phyloP scores from a whole-genome alignment of 1,139 yeast species.

The Geotrichum australiense region DNA sequence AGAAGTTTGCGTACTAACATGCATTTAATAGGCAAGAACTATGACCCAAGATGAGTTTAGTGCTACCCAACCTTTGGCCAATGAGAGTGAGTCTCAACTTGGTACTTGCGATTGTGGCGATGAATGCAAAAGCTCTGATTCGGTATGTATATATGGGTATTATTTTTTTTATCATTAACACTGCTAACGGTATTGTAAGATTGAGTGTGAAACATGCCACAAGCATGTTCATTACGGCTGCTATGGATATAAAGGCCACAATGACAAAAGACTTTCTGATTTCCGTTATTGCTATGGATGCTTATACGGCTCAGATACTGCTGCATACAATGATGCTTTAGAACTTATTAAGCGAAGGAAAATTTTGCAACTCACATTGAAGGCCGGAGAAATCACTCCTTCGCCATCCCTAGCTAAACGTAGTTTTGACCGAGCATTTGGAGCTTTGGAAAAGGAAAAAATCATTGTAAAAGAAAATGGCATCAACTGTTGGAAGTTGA shows the following conservation, averaged over 20 bases:
- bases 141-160: not conserved
- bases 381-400: slow-evolving; percentile 11
- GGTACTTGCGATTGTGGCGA: slow-evolving; percentile 9
- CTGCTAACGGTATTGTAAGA: slow-evolving; percentile 6
- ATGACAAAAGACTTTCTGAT: slow-evolving; percentile 6
- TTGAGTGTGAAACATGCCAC: slow-evolving; percentile 14
- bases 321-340: slow-evolving; percentile 8
- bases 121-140: not conserved
- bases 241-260: slow-evolving; percentile 9
- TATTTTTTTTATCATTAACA: not conserved
- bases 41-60: slow-evolving; percentile 12
- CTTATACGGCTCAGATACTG: slow-evolving; percentile 7
- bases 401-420: slow-evolving; percentile 5
- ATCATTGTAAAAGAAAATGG: slow-evolving; percentile 2
- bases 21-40: slow-evolving; percentile 9
- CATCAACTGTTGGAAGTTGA: slow-evolving; percentile 9
- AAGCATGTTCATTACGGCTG: slow-evolving; percentile 16
- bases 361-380: slow-evolving; percentile 5
- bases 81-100: not conserved
- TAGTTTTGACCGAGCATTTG: slow-evolving; percentile 7
- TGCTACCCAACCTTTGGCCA: slow-evolving; percentile 8
- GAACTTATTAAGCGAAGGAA: slow-evolving; percentile 10
- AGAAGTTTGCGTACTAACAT: too few relatives aligned
- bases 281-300: slow-evolving; percentile 14
- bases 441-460: slow-evolving; percentile 13